Conservation (phyloP, 129 eudicot genomes). For the Calendula officinalis region DNA sequence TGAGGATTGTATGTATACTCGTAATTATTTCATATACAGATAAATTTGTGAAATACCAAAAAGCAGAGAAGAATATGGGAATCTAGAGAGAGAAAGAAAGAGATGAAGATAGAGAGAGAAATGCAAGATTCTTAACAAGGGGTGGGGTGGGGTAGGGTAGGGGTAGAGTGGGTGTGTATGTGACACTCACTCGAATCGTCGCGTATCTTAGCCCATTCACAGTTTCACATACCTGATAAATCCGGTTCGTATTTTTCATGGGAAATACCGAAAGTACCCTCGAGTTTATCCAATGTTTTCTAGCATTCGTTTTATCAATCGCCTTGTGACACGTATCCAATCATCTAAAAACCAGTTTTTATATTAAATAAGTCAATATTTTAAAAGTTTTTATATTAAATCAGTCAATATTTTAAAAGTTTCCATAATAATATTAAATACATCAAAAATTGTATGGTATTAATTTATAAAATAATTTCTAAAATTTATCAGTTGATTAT, state of each 20-base stretch:
- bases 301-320: too few relatives aligned
- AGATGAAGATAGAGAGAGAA: too few relatives aligned
- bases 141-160: not conserved
- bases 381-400: too few relatives aligned
- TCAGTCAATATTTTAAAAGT: too few relatives aligned
- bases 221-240: not conserved
- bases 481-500: too few relatives aligned
- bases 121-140: slow-evolving; percentile 20
- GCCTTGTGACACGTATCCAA: too few relatives aligned
- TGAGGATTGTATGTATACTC: slow-evolving; percentile 22
- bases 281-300: too few relatives aligned
- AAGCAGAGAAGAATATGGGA: slow-evolving; percentile 15
- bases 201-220: slow-evolving; percentile 2
- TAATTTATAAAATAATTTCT: too few relatives aligned
- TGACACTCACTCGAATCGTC: slow-evolving; percentile 24
- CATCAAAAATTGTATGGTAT: too few relatives aligned
- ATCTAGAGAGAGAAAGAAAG: slow-evolving; percentile 20
- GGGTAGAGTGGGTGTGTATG: not conserved
- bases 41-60: slow-evolving; percentile 15
- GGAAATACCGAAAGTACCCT: slow-evolving; percentile 3
- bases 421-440: too few relatives aligned
- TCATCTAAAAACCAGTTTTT: too few relatives aligned
- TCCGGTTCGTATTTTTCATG: not conserved
- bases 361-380: too few relatives aligned
- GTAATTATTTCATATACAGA: slow-evolving; percentile 17